Percentiles rank a stretch among this genome's conserved stretches.
Conservation (phyloP, 768 basidiomycete genomes). For the Crucibulum laeve region DNA sequence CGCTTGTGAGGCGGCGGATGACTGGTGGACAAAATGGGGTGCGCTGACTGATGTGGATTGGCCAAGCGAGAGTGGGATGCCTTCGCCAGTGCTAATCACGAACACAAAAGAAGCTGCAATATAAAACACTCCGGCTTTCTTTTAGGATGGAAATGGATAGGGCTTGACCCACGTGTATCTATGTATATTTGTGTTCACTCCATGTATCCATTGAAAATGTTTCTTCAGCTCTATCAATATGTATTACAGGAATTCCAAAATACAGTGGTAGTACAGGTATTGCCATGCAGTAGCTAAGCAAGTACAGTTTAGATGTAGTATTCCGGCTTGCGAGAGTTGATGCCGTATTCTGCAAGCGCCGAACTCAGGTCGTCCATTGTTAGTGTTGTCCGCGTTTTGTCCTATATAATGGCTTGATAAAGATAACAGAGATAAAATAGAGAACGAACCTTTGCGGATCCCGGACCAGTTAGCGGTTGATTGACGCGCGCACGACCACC, state of each 20-base stretch:
- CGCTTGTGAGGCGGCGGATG: conserved; percentile 47
- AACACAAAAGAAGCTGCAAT: too few relatives aligned
- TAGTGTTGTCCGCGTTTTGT: conserved; percentile 88
- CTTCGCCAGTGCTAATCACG: too few relatives aligned
- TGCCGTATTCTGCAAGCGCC: conserved; percentile 93
- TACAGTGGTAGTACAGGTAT: too few relatives aligned
- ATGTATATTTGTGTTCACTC: too few relatives aligned
- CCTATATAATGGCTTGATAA: conserved; percentile 35
- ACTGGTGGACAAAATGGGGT: conserved; percentile 61
- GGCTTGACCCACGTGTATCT: too few relatives aligned
- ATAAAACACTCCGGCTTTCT: too few relatives aligned
- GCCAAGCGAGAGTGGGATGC: too few relatives aligned
- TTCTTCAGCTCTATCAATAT: conserved; percentile 6
- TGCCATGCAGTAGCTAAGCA: too few relatives aligned
- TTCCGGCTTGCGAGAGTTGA: conserved; percentile 90
- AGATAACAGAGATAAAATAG: neutral
- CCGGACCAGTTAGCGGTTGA: conserved; percentile 51
- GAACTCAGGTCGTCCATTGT: conserved; percentile 97
- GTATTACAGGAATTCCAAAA: too few relatives aligned
- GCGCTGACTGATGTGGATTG: conserved; percentile 27
- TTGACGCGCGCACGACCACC: conserved; percentile 67
- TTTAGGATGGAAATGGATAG: too few relatives aligned
- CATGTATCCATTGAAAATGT: too few relatives aligned
- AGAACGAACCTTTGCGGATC: conserved; percentile 55
- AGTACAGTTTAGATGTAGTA: conserved; percentile 68